phyloP scores from a whole-genome alignment of 257 asterid species.

The Parsonsia alboflavescens region DNA sequence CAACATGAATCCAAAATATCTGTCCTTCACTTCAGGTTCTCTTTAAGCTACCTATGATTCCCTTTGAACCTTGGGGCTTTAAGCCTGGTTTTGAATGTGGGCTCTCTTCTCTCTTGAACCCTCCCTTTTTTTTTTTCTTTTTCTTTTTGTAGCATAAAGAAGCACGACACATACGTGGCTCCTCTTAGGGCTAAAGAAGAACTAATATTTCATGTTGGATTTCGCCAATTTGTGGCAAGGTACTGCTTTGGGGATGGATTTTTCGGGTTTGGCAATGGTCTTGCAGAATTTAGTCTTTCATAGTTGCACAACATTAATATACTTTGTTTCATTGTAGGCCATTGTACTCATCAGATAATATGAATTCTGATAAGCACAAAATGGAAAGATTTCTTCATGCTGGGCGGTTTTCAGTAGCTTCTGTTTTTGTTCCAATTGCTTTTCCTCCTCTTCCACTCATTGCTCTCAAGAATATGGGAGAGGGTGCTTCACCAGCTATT shows the following conservation, averaged over 20 bases:
- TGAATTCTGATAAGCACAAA: slow-evolving; percentile 75
- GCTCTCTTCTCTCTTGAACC: slow-evolving; percentile 6
- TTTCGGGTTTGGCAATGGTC: background rate
- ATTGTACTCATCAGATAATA: slow-evolving; percentile 66
- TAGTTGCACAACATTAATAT: slow-evolving; percentile 7
- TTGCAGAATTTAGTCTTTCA: background rate
- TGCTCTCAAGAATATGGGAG: slow-evolving; percentile 67
- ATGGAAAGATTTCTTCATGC: slow-evolving; percentile 99
- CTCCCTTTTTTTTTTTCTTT: no score
- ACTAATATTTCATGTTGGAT: slow-evolving; percentile 85
- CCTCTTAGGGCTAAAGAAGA: slow-evolving; percentile 97
- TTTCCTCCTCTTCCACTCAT: slow-evolving; percentile 73
- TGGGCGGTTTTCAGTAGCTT: slow-evolving; percentile 80
- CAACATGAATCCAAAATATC: slow-evolving; percentile 93
- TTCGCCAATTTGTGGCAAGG: slow-evolving; percentile 85
- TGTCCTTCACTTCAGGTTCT: slow-evolving; percentile 93
- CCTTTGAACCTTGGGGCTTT: background rate
- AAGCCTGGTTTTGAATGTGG: background rate
- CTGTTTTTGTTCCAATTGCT: slow-evolving; percentile 79
- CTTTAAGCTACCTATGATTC: background rate
- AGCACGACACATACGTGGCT: slow-evolving; percentile 70
- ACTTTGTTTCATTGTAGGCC: slow-evolving; percentile 57
- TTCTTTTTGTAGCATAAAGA: slow-evolving; percentile 55
- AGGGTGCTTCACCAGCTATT: slow-evolving; percentile 44
- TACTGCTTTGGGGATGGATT: slow-evolving; percentile 5